phyloP scores from a whole-genome alignment of 768 basidiomycete genomes.

The Lactarius hatsudake region DNA sequence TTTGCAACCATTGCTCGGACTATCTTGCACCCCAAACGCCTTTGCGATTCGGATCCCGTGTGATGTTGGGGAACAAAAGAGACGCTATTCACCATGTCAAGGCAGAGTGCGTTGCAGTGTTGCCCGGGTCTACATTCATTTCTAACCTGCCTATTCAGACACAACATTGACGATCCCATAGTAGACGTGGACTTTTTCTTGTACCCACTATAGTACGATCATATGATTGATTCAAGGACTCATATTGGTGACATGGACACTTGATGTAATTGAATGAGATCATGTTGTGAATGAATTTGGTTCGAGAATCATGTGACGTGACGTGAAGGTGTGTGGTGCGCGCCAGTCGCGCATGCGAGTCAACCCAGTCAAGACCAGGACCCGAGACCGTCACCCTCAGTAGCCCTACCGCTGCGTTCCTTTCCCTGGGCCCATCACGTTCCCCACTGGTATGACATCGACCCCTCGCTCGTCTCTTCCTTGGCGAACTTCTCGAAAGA shows the following conservation, averaged over 20 bases:
- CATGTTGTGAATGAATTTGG: not conserved
- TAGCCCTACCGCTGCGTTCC: not conserved
- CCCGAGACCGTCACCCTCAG: not conserved
- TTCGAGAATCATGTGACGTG: not conserved
- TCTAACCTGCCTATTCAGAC: not conserved
- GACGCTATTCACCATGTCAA: constrained; percentile 1
- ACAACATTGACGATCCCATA: constrained; percentile 5
- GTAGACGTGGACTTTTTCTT: constrained; percentile 15
- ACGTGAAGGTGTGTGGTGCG: not conserved
- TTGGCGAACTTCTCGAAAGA: constrained; percentile 20
- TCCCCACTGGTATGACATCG: constrained; percentile 18
- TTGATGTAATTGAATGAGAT: too few relatives aligned
- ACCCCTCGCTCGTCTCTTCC: constrained; percentile 18
- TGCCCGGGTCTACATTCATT: not conserved
- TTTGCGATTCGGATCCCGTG: not conserved
- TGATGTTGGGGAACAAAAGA: not conserved
- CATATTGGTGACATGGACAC: not conserved
- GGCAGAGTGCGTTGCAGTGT: constrained; percentile 1
- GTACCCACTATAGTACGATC: not conserved
- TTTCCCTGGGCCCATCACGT: not conserved
- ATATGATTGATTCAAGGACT: not conserved
- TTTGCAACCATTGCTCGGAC: constrained; percentile 22
- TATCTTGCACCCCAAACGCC: not conserved
- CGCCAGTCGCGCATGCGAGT: not conserved
- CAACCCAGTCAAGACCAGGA: not conserved